Base-by-base conservation (phyloP, 768 basidiomycete genomes). In the Tylopilus subfusipes region DNA sequence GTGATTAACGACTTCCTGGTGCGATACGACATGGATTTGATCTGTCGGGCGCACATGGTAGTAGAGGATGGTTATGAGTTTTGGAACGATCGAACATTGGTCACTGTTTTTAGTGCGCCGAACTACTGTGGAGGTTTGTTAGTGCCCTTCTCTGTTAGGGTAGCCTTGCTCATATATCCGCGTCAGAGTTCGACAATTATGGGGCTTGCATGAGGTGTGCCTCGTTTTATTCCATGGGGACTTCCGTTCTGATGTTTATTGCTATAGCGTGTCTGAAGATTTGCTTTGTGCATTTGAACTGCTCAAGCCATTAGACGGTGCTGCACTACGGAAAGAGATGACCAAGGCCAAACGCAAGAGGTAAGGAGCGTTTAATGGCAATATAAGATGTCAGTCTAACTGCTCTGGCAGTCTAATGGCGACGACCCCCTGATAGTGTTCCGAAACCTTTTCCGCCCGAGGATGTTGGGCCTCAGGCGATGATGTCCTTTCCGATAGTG, bases 21-120 rank as follows among this genome's bases (percentile, higher is more conserved):
- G 60, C 85, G 89, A 58, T 94, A 95, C 68, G 96, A 99, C 72
- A 98, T 99, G 90, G 96, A 99, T 73, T 80, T 99, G 59, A 98
- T 99, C 74, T 98, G 97, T 77, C 88, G 97, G 47, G 97, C 97
- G 47, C 97, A 99, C 74, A 98, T 98, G 97, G 97, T 99, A 42
- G 97, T 99, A 58, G 97, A 99, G 71, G 93, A 95, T 66, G 96
- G 96, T 9, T 98, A 98, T 68, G 97, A 99, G 76, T 99, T 99
- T 68, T 99, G 97, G 92, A 98, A 98, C 64, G 97, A 99, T 66
- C 83, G 97, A 61, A 98, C 97, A 45, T 75, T 99, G 62, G 97
- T 99, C 50, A 99, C 97, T 1, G 94, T 99, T 52, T 99, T 99
- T 74, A 96, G 93, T 63, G 97, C 97, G 45, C 97, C 97, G 21